Evolutionary conservation across 306 rosid species (phyloP).

Genomic region (Prunus armeniaca): DNA sequence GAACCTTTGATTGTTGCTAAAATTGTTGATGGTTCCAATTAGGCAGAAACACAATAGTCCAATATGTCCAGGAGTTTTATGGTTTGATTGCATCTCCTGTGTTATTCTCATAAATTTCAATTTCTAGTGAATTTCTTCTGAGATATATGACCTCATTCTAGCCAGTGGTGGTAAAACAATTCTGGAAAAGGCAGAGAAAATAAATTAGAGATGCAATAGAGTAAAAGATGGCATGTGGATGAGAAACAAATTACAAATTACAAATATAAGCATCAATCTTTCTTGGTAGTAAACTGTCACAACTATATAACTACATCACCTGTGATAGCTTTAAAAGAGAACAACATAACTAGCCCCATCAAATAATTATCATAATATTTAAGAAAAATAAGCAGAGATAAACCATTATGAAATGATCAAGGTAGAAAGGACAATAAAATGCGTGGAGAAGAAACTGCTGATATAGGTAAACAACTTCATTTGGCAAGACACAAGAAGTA

Average conservation of each 20-base stretch:
- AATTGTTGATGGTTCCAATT: too few species aligned
- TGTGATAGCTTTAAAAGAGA: background rate
- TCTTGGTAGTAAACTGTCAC: background rate
- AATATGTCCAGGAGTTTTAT: too few species aligned
- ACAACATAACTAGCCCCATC: background rate
- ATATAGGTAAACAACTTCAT: too few species aligned
- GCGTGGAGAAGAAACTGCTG: too few species aligned
- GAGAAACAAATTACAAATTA: too few species aligned
- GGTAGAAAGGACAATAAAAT: too few species aligned
- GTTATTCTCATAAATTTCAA: background rate
- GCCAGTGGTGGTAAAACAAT: slow-evolving; percentile 42
- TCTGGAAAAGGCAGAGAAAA: slow-evolving; percentile 14
- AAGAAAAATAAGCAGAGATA: background rate
- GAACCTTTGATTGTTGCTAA: background rate
- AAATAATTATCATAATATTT: background rate
- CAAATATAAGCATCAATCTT: too few species aligned
- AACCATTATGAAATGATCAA: background rate
- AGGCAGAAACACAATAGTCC: too few species aligned
- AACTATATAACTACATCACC: too few species aligned
- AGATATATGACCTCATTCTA: slow-evolving; percentile 24
- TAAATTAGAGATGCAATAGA: too few species aligned
- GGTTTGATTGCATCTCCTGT: background rate
- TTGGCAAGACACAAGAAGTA: too few species aligned
- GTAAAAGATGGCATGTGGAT: too few species aligned
- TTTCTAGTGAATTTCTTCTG: background rate